A percentile compares a stretch with the other conserved stretches of the same genome.
Conservation (phyloP, 2,329 filamentous ascomycete species). For the Helminthosporium solani region DNA sequence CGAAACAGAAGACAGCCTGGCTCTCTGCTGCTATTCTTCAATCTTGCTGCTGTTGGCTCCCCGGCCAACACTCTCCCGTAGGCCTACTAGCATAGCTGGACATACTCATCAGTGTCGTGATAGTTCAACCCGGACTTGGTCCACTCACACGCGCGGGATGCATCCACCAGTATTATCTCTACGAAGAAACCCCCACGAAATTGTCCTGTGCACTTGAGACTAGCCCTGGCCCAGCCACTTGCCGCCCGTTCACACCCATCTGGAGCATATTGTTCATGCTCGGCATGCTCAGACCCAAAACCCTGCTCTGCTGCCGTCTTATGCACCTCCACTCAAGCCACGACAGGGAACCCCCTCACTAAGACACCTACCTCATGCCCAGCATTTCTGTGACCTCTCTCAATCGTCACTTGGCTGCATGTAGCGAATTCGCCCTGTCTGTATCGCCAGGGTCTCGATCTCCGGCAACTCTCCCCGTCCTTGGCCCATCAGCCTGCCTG, state of each 20-base stretch:
- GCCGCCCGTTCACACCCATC: constrained; percentile 29
- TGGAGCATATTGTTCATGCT: constrained; percentile 17
- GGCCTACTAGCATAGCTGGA: background rate
- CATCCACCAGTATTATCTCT: constrained; percentile 29
- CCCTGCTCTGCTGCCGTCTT: constrained; percentile 26
- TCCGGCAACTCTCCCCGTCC: constrained; percentile 27
- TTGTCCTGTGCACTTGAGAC: constrained; percentile 27
- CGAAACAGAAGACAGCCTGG: no score
- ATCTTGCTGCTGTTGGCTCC: background rate
- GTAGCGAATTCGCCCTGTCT: constrained; percentile 31
- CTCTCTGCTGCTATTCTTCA: no score
- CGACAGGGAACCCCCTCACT: constrained; percentile 19
- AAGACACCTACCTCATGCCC: constrained; percentile 31
- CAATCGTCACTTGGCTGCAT: constrained; percentile 42
- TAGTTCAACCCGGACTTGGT: constrained; percentile 6
- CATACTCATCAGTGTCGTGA: constrained; percentile 11
- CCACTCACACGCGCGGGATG: constrained; percentile 20
- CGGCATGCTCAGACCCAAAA: constrained; percentile 27
- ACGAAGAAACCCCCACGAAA: constrained; percentile 34
- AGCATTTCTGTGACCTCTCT: constrained; percentile 25
- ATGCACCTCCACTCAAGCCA: constrained; percentile 16
- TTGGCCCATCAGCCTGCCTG: constrained; percentile 28
- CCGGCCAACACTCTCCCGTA: background rate
- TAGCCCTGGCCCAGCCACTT: constrained; percentile 29
- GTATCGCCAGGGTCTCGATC: constrained; percentile 35